Evolutionary conservation across 495 filamentous ascomycete species (phyloP).

Genomic region (Collariella sp.): DNA sequence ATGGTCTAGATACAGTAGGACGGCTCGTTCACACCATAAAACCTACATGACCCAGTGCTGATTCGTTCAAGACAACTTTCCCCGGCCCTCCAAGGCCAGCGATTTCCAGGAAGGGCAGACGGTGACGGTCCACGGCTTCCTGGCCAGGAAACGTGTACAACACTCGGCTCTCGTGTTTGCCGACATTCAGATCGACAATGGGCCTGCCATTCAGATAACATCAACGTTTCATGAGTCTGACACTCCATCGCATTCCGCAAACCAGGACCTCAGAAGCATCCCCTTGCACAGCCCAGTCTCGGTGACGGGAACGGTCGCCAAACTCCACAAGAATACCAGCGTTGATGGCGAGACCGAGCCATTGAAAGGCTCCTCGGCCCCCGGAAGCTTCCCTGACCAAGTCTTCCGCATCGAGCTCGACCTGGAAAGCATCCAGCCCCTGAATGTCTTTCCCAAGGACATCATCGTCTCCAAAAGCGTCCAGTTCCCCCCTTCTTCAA

Average conservation of each 20-base stretch:
- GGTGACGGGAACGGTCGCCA: constrained; percentile 26
- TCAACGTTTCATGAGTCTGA: constrained; percentile 21
- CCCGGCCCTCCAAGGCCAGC: constrained; percentile 34
- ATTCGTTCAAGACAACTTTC: constrained; percentile 42
- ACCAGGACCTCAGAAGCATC: constrained; percentile 26
- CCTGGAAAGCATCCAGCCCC: constrained; percentile 50
- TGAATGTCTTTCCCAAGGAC: constrained; percentile 71
- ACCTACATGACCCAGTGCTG: neutral
- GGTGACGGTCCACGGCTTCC: constrained; percentile 64
- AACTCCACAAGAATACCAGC: neutral
- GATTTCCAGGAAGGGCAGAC: constrained; percentile 34
- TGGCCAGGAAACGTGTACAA: constrained; percentile 53
- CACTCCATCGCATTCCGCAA: constrained; percentile 16
- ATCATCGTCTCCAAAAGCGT: constrained; percentile 64
- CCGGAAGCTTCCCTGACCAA: constrained; percentile 7
- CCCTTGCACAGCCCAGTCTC: constrained; percentile 34
- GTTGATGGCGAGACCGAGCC: neutral
- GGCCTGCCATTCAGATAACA: constrained; percentile 30
- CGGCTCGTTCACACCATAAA: neutral
- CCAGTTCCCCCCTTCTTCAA: constrained; percentile 60
- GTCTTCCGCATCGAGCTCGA: constrained; percentile 24
- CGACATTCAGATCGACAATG: constrained; percentile 39
- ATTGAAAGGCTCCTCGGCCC: neutral
- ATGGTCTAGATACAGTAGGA: constrained; percentile 26
- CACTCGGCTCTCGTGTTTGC: constrained; percentile 61